phyloP scores from a whole-genome alignment of 768 basidiomycete species.

The Leccinum broughii region DNA sequence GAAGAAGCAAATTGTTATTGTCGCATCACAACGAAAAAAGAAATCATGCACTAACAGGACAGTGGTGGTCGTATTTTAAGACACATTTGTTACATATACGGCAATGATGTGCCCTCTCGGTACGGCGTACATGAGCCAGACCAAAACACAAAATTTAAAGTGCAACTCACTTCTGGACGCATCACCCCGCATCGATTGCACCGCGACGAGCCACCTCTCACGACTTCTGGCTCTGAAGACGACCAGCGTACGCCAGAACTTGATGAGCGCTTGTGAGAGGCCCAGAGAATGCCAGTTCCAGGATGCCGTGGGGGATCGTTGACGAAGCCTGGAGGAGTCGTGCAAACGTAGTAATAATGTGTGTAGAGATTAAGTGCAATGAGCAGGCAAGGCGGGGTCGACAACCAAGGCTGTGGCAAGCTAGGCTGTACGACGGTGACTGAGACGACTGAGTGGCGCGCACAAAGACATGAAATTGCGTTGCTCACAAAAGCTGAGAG shows the following conservation, averaged over 20 bases:
- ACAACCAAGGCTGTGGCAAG: constrained; percentile 57
- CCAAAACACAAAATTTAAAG: neutral
- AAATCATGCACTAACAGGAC: constrained; percentile 61
- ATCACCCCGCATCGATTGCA: constrained; percentile 69
- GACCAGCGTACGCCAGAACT: constrained; percentile 52
- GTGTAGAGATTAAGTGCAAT: constrained; percentile 72
- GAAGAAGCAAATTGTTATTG: constrained; percentile 2
- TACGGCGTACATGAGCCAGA: constrained; percentile 15
- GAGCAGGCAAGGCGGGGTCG: constrained; percentile 68
- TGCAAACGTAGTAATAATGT: constrained; percentile 88
- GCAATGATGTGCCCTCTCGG: constrained; percentile 90
- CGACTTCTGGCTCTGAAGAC: constrained; percentile 44
- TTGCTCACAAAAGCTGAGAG: constrained; percentile 78
- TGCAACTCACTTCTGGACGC: constrained; percentile 72
- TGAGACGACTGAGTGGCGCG: constrained; percentile 35
- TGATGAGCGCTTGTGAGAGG: constrained; percentile 31
- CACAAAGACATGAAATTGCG: neutral
- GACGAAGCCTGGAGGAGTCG: constrained; percentile 76
- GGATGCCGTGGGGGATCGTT: constrained; percentile 51
- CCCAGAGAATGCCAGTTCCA: constrained; percentile 58
- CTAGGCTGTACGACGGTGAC: constrained; percentile 78
- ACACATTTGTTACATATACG: constrained; percentile 88
- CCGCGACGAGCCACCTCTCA: constrained; percentile 53
- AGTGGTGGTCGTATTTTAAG: constrained; percentile 89
- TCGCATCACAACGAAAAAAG: constrained; percentile 1